These are phyloP conservation scores for Fraxinus albicans DNA, from an alignment of 305 asterid species.

Conservation along the genomic window DNA sequence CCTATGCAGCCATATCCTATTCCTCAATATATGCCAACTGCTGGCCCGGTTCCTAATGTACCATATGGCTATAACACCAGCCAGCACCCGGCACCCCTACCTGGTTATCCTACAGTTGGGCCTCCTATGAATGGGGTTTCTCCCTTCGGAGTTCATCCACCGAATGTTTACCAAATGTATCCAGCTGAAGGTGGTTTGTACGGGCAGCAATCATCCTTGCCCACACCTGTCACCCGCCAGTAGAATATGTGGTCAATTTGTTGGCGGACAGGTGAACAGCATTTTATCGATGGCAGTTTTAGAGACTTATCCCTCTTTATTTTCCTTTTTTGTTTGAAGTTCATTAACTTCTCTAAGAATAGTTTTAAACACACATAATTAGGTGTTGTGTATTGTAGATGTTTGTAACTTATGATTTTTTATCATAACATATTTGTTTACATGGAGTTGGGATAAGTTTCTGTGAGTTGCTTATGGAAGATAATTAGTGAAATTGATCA, in stretches of 20 bases:
- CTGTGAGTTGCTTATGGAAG: background rate
- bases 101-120: constrained; percentile 39
- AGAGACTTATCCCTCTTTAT: background rate
- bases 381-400: constrained; percentile 7
- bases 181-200: constrained; percentile 59
- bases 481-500: background rate
- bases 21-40: constrained; percentile 59
- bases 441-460: background rate
- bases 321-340: background rate
- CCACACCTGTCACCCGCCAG: constrained; percentile 65
- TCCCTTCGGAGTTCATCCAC: constrained; percentile 34
- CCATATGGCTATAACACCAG: constrained; percentile 46
- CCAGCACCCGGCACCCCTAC: constrained; percentile 40
- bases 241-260: constrained; percentile 28
- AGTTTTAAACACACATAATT: background rate
- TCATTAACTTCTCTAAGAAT: background rate
- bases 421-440: background rate
- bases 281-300: constrained; percentile 3
- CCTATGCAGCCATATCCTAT: constrained; percentile 69
- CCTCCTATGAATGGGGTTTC: constrained; percentile 42
- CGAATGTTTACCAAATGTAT: constrained; percentile 50
- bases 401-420: constrained; percentile 20
- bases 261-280: background rate
- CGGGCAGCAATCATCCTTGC: constrained; percentile 33
- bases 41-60: constrained; percentile 40